Percentiles rank a stretch among this genome's conserved stretches.
Evolutionary conservation across 2,329 filamentous ascomycete genomes (phyloP).

Genomic region (Clarireedia monteithiana): DNA sequence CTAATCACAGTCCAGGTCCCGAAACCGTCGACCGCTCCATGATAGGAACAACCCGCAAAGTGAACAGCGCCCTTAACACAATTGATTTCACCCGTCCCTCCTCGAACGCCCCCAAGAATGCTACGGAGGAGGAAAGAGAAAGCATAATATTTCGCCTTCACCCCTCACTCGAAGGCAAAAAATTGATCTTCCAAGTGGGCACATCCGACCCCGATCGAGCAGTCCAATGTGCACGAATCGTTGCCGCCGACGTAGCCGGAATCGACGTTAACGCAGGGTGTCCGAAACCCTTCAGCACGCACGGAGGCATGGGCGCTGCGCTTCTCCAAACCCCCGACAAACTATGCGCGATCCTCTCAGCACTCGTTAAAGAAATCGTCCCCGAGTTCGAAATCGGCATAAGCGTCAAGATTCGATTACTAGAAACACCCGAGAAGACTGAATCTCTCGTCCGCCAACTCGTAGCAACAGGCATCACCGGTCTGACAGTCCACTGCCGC

Average conservation of each 20-base stretch:
- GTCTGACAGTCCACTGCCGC: conserved; percentile 88
- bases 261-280: conserved; percentile 99
- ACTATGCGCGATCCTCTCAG: conserved; percentile 73
- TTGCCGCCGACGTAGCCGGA: conserved; percentile 81
- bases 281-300: conserved; percentile 91
- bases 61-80: conserved; percentile 69
- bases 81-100: conserved; percentile 78
- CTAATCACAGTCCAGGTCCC: conserved; percentile 49
- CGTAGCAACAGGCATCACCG: conserved; percentile 82
- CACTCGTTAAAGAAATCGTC: conserved; percentile 71
- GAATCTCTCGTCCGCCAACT: conserved; percentile 69
- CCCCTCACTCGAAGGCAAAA: conserved; percentile 64
- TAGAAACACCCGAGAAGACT: conserved; percentile 70
- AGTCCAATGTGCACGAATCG: conserved; percentile 73
- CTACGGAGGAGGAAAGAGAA: conserved; percentile 44
- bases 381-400: conserved; percentile 81
- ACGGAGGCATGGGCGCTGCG: conserved; percentile 91
- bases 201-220: conserved; percentile 77
- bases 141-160: conserved; percentile 81
- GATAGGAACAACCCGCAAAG: conserved; percentile 73
- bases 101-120: conserved; percentile 58
- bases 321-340: conserved; percentile 78
- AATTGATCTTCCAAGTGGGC: conserved; percentile 86
- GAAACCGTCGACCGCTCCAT: conserved; percentile 91
- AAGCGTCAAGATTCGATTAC: conserved; percentile 89